Percentiles rank a stretch among this genome's conserved stretches.
Conservation (phyloP, 192 early-diverging fungal genomes). For the Bifiguratus adelaidae region DNA sequence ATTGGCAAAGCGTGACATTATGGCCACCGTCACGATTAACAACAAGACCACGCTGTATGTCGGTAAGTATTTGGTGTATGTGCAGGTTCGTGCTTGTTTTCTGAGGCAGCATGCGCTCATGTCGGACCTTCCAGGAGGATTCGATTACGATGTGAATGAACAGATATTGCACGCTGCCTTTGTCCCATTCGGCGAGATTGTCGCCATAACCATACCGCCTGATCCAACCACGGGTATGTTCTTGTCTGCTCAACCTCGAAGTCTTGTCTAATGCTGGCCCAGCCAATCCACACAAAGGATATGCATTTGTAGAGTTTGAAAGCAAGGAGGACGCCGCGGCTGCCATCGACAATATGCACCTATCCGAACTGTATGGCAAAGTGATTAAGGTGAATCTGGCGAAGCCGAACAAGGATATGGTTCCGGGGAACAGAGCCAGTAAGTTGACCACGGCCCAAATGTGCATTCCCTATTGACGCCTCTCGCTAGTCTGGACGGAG, state of each 20-base stretch:
- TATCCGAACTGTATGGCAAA: slow-evolving; percentile 78
- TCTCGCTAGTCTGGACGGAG: slow-evolving; percentile 28
- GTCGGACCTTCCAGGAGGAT: slow-evolving; percentile 44
- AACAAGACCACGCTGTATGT: slow-evolving; percentile 35
- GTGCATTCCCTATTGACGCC: background rate
- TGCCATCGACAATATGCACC: slow-evolving; percentile 93
- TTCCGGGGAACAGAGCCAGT: background rate
- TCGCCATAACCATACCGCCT: slow-evolving; percentile 73
- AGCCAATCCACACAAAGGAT: slow-evolving; percentile 78
- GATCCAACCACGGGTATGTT: slow-evolving; percentile 66
- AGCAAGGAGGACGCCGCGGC: slow-evolving; percentile 66
- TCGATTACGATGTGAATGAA: slow-evolving; percentile 71
- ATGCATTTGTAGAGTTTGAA: slow-evolving; percentile 95
- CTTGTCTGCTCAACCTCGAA: no score
- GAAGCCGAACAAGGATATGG: no score
- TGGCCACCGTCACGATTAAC: no score
- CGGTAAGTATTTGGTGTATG: slow-evolving; percentile 10
- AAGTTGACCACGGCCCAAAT: background rate
- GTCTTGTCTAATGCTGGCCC: no score
- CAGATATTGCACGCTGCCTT: slow-evolving; percentile 79
- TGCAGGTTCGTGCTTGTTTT: background rate
- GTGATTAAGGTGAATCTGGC: slow-evolving; percentile 86
- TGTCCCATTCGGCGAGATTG: slow-evolving; percentile 94
- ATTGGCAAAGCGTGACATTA: no score
- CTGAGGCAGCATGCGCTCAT: background rate